Evolutionary conservation across 306 rosid species (phyloP).

Genomic region (Canavalia gladiata): DNA sequence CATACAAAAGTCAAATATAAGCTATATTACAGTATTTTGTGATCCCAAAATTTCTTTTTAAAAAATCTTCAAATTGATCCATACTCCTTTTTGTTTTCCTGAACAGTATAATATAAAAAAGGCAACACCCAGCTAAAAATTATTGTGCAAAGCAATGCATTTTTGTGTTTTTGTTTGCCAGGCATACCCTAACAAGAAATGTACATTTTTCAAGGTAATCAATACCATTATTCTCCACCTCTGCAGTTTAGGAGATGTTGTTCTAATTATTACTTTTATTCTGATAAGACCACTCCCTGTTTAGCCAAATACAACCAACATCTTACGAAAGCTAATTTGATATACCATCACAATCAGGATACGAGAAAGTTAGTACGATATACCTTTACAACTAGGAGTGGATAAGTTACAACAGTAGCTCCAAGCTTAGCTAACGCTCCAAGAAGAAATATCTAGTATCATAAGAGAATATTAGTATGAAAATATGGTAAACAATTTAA

Average conservation of each 20-base stretch:
- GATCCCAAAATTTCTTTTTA: not conserved
- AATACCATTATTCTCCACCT: conserved; percentile 15
- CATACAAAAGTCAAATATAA: not conserved
- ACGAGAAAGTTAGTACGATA: conserved; percentile 19
- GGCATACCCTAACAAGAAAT: conserved; percentile 4
- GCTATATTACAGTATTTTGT: conserved; percentile 8
- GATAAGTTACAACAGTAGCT: conserved; percentile 94
- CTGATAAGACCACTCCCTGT: not conserved
- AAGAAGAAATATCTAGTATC: conserved; percentile 79
- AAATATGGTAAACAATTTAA: conserved; percentile 18
- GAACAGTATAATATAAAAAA: not conserved
- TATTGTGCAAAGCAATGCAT: conserved; percentile 5
- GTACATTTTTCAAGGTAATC: not conserved
- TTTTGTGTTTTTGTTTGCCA: conserved; percentile 30
- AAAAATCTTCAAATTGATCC: not conserved
- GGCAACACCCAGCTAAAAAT: not conserved
- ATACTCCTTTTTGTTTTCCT: not conserved
- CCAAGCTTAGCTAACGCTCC: conserved; percentile 98
- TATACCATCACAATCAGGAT: not conserved
- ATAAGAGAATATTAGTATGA: conserved; percentile 43
- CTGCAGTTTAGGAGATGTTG: not conserved
- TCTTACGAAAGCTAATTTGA: conserved; percentile 1
- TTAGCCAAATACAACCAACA: conserved; percentile 30
- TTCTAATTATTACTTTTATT: conserved; percentile 15
- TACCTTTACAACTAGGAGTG: conserved; percentile 96